Percentiles rank a stretch among this genome's conserved stretches.
Conservation (phyloP, 352 stramenopile species). For the Hyphochytrium catenoides region DNA sequence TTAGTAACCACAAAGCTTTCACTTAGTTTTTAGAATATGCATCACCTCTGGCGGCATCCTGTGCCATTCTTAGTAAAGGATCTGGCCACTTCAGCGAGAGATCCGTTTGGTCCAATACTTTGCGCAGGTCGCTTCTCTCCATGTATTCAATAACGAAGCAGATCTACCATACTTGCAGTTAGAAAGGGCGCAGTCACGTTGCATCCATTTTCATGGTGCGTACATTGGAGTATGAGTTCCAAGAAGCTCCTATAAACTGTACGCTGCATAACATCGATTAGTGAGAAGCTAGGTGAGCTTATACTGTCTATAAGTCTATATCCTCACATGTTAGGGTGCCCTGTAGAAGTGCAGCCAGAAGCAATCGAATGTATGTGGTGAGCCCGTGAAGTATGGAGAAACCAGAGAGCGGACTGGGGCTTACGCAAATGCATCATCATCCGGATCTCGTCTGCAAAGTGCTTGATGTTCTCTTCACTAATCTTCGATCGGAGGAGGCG, state of each 20-base stretch:
- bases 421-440: constrained; percentile 56
- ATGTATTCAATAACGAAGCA: constrained; percentile 48
- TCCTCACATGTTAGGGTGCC: no score
- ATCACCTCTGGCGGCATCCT: constrained; percentile 42
- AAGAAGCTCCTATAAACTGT: constrained; percentile 61
- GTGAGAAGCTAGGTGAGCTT: no score
- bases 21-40: constrained; percentile 53
- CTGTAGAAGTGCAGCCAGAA: no score
- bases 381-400: no score
- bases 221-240: constrained; percentile 63
- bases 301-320: no score
- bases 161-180: no score
- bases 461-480: constrained; percentile 28
- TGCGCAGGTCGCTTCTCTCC: constrained; percentile 32
- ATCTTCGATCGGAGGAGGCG: constrained; percentile 57
- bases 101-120: constrained; percentile 25
- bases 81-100: constrained; percentile 47
- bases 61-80: constrained; percentile 42
- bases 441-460: constrained; percentile 56
- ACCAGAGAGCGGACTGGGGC: no score
- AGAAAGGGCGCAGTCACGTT: no score
- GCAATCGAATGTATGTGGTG: no score
- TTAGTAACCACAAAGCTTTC: no score
- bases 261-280: no score
- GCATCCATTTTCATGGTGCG: no score